Base-by-base conservation (phyloP, 371 early-diverging fungal species). In the Mortierella sp. region DNA sequence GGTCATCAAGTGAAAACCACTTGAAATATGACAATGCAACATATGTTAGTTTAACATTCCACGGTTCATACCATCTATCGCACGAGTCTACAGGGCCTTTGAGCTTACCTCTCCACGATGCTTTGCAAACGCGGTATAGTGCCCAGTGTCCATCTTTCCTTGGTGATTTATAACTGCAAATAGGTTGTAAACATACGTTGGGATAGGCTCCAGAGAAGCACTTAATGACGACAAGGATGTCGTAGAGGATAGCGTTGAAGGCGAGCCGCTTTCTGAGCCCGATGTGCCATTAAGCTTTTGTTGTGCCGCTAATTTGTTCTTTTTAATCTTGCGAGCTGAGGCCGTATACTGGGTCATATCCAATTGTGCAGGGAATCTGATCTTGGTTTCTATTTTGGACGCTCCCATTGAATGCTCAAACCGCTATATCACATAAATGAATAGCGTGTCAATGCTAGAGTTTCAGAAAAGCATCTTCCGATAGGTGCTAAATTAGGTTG, bases 1-100 rank as follows among this genome's bases (percentile, higher is more conserved):
- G 92, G 76, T 98, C 98, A 75, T 98, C 97, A 72, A 98, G 94
- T 32, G 85, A 83, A 79, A 94, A 97, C 98, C 98, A 98, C 92
- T 94, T 32, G 6, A 80, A 37, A 19, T 15, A 19, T 34, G 19
- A 35, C 19, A 2, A 34, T 8, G 15, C 34, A 57, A 15, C 4
- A 34, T 57, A 32, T 6, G 10, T 55, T 23, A 57, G 26, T 31
- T 54, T 4, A 68, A 40, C 5, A 26, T 60, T 37, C 26, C 65
- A 59, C 28, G 1, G n/a, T 59, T 17, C 12, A 17, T 29, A 29
- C 23, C 37, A 28, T 19, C 8, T 34, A 37, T 26, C 8, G 15
- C 54, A 34, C 19, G n/a, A 2, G 1, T 13, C 17, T 42, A 13
- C 19, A 60, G 29, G 23, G 7, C 4, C 17, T 42, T 22, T 35